Base-by-base conservation (phyloP, 2,329 filamentous ascomycete genomes). In the Sporothrix schenckii region DNA sequence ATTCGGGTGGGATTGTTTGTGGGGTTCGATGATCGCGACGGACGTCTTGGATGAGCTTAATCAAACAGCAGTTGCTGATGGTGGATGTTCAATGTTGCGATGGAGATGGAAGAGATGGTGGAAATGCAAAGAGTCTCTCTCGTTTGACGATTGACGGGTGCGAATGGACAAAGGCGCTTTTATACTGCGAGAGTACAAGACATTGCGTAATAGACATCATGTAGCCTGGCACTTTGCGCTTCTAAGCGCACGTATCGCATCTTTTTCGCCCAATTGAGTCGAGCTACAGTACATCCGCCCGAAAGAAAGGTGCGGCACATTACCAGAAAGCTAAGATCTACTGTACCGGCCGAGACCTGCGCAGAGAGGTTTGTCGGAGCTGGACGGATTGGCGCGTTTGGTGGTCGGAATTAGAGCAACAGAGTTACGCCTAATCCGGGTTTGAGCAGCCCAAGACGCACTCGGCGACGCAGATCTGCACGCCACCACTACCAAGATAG, bases 251-350 rank as follows among this genome's bases (percentile, higher is more conserved):
- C 24, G 30, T 30, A 6, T 30, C 24, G 52, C 3, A 34, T 21
- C 24, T 24, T 44, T 47, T 2, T 19, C n/a, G 10, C 24, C 14
- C 61, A 50, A 34, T 49, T 49, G 44, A 44, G 34, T 13, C 6
- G 10, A 47, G 58, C 61, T 65, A 3, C 61, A 50, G 60, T 9
- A 39, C 27, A 66, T 52, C 63, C 41, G 63, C 63, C 41, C 61
- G 34, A 53, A 39, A 52, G 27, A 52, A 47, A 41, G 14, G 44
- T 16, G 44, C 14, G 24, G 41, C 27, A 9, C 24, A 50, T 14
- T 24, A 24, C 10, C 39, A 27, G 14, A 13, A 27, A 10, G 6
- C 27, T 34, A 30, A 9, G 44, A 11, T 2, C 27, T 66, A 39
- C 27, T 21, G 44, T n/a, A 21, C 1, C n/a, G 34, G 56, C 56